Percentiles rank a stretch among this genome's conserved stretches.
Conservation (phyloP, 805 yeast species). For the Scheffersomyces amazonensis region DNA sequence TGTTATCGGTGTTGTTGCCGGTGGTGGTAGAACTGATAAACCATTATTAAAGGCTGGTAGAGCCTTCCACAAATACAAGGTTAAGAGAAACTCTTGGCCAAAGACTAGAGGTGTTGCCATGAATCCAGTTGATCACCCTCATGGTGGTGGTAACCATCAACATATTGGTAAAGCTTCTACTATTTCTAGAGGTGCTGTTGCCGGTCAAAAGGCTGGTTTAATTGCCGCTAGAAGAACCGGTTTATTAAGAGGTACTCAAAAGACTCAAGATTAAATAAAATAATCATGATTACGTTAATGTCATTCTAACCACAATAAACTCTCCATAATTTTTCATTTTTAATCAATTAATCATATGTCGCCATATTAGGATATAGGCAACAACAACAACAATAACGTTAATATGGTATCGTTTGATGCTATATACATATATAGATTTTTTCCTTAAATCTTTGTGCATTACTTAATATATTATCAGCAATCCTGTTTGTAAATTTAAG, state of each 20-base stretch:
- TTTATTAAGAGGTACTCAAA: slow-evolving; percentile 38
- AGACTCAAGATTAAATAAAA: slow-evolving; percentile 29
- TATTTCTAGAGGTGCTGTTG: slow-evolving; percentile 38
- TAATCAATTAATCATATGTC: slow-evolving; percentile 1
- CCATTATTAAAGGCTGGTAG: slow-evolving; percentile 99
- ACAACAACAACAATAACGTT: neutral
- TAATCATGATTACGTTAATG: too few species aligned
- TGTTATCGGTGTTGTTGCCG: slow-evolving; percentile 99
- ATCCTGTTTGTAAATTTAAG: neutral
- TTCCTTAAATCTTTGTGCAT: slow-evolving; percentile 10
- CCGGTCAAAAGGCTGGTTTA: slow-evolving; percentile 40
- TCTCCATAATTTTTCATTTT: too few species aligned
- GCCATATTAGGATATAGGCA: neutral
- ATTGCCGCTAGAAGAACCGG: slow-evolving; percentile 41
- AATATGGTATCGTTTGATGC: neutral
- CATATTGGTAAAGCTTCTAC: slow-evolving; percentile 37
- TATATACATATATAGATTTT: slow-evolving; percentile 1
- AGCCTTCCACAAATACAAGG: slow-evolving; percentile 99
- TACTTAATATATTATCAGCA: slow-evolving; percentile 8
- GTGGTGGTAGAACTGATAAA: slow-evolving; percentile 99
- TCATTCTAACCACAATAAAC: too few species aligned
- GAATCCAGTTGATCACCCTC: slow-evolving; percentile 99
- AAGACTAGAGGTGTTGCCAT: slow-evolving; percentile 99
- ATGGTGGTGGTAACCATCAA: slow-evolving; percentile 93
- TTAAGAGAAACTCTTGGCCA: slow-evolving; percentile 99